These are phyloP conservation scores for Echites panduratus DNA, from an alignment of 257 asterid genomes.

Conservation along the genomic window DNA sequence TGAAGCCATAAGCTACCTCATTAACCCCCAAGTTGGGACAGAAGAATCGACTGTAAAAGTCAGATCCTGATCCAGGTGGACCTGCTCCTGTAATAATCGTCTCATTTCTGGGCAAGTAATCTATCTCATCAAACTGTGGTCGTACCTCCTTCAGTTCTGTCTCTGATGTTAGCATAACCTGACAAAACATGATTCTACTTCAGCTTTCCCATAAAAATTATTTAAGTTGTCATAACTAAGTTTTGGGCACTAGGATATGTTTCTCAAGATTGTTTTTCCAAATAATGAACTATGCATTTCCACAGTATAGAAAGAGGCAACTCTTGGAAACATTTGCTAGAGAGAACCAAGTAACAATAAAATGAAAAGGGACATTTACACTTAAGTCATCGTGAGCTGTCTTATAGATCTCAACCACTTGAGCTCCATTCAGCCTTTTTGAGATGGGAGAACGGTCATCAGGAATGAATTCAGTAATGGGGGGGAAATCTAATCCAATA, in stretches of 20 bases:
- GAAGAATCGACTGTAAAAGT: conserved; percentile 75
- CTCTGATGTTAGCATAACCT: conserved; percentile 65
- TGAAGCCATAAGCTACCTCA: too few species aligned
- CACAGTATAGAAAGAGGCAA: too few species aligned
- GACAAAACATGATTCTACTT: too few species aligned
- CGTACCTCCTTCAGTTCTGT: conserved; percentile 47
- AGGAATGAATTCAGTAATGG: conserved; percentile 27
- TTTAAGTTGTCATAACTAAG: too few species aligned
- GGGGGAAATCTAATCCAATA: conserved; percentile 78
- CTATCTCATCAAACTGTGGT: conserved; percentile 50
- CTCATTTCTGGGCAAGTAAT: conserved; percentile 51
- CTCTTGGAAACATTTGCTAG: too few species aligned
- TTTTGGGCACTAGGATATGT: too few species aligned
- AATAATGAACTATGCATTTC: too few species aligned
- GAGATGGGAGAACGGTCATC: conserved; percentile 41
- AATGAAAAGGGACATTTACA: conserved; percentile 46
- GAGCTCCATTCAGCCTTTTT: conserved; percentile 55
- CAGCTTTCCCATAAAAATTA: too few species aligned
- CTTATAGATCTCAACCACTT: conserved; percentile 47
- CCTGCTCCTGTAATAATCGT: conserved; percentile 71
- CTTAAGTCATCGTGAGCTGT: conserved; percentile 53
- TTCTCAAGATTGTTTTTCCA: too few species aligned
- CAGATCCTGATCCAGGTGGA: conserved; percentile 66
- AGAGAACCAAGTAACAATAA: too few species aligned
- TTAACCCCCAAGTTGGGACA: conserved; percentile 63